Conservation (phyloP, 257 asterid genomes). For the Linaria vulgaris region DNA sequence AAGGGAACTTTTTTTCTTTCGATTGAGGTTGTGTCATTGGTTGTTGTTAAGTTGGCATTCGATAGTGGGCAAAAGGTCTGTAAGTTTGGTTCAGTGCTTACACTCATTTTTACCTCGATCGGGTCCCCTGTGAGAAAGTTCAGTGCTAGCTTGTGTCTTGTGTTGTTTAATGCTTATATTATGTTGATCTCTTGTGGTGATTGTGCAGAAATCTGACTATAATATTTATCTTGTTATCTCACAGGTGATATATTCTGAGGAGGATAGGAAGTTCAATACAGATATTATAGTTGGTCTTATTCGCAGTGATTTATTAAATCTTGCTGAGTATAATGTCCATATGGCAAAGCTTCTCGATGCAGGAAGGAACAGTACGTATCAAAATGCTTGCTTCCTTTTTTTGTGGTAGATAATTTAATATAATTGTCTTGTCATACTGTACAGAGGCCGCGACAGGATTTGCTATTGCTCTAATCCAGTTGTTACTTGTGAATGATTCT, state of each 20-base stretch:
- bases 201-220: background rate
- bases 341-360: conserved; percentile 96
- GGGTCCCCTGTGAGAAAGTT: background rate
- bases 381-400: conserved; percentile 21
- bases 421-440: conserved; percentile 27
- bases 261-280: conserved; percentile 84
- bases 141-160: background rate
- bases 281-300: conserved; percentile 86
- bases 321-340: conserved; percentile 90
- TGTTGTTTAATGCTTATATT: background rate
- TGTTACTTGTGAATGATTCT: conserved; percentile 58
- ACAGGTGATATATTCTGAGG: conserved; percentile 92
- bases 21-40: too few relatives aligned
- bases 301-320: conserved; percentile 71
- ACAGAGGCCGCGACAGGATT: conserved; percentile 95
- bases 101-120: background rate
- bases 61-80: background rate
- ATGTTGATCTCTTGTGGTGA: background rate
- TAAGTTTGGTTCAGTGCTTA: background rate
- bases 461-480: conserved; percentile 77
- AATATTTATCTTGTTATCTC: conserved; percentile 23
- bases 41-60: background rate
- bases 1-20: background rate
- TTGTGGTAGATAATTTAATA: conserved; percentile 15
- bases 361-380: conserved; percentile 85